Conservation (phyloP, 78 protist species). For the Dictyostelium purpureum region DNA sequence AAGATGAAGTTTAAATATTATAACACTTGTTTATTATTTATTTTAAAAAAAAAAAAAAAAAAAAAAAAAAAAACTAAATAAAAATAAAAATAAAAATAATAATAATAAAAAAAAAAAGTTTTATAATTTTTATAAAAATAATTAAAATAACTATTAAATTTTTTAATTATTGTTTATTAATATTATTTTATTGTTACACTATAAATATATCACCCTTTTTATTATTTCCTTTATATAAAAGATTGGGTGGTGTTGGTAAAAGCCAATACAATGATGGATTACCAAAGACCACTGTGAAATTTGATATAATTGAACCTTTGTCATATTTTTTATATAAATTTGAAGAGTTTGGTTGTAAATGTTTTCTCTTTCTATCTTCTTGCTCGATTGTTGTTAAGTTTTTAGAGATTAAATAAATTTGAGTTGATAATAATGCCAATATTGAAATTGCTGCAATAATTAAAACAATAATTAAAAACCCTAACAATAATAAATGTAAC, state of each 20-base stretch:
- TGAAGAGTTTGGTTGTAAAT: background rate
- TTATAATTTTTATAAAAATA: no score
- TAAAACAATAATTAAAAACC: slow-evolving; percentile 17
- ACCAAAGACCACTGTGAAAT: slow-evolving; percentile 33
- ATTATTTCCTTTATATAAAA: background rate
- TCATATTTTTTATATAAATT: slow-evolving; percentile 10
- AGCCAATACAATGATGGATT: slow-evolving; percentile 19
- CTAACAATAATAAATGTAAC: slow-evolving; percentile 11
- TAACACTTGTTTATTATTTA: background rate
- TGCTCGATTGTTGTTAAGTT: slow-evolving; percentile 58
- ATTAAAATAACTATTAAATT: no score
- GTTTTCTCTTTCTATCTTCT: slow-evolving; percentile 43
- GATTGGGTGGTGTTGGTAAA: slow-evolving; percentile 19
- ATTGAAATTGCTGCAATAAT: slow-evolving; percentile 45
- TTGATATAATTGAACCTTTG: slow-evolving; percentile 7
- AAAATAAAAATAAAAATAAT: background rate
- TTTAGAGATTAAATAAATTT: background rate
- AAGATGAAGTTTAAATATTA: background rate
- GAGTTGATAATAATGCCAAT: slow-evolving; percentile 9
- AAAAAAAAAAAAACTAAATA: background rate
- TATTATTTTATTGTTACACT: slow-evolving; percentile 8
- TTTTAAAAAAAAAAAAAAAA: background rate
- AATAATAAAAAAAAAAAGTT: background rate
- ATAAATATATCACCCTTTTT: slow-evolving; percentile 65
- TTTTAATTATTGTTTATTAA: no score